Evolutionary conservation across 2,329 filamentous ascomycete species (phyloP).

Genomic region (Fusarium penzigii): DNA sequence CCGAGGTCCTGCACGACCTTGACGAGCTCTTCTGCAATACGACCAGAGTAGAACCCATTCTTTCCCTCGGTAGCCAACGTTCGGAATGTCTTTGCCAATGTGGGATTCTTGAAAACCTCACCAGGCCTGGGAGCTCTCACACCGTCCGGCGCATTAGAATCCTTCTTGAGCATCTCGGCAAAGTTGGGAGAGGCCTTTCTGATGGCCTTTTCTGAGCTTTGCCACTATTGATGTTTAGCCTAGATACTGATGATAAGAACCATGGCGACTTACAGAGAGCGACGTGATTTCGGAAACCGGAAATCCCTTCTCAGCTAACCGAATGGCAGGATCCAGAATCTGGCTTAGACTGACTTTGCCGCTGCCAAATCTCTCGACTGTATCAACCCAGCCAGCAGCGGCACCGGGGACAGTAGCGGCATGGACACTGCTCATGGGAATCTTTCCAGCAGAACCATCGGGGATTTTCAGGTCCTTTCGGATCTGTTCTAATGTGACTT

Average conservation of each 20-base stretch:
- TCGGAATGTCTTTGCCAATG: slow-evolving; percentile 78
- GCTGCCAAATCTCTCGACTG: slow-evolving; percentile 84
- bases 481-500: slow-evolving; percentile 69
- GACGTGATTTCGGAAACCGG: slow-evolving; percentile 82
- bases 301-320: slow-evolving; percentile 84
- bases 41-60: slow-evolving; percentile 85
- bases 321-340: slow-evolving; percentile 80
- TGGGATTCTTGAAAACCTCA: slow-evolving; percentile 86
- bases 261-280: slow-evolving; percentile 56
- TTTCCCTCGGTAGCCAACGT: slow-evolving; percentile 79
- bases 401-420: slow-evolving; percentile 88
- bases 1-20: slow-evolving; percentile 76
- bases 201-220: slow-evolving; percentile 61
- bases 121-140: slow-evolving; percentile 75
- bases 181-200: slow-evolving; percentile 80
- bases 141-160: slow-evolving; percentile 66
- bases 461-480: slow-evolving; percentile 68
- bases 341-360: slow-evolving; percentile 76
- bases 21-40: slow-evolving; percentile 78
- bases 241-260: accelerated
- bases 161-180: slow-evolving; percentile 82
- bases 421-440: slow-evolving; percentile 76
- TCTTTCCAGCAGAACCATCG: slow-evolving; percentile 55
- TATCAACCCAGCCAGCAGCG: slow-evolving; percentile 90
- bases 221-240: slow-evolving; percentile 63